These are phyloP conservation scores for Blastocladiella britannica DNA, from an alignment of 192 early-diverging fungal species.

Conservation along the genomic window DNA sequence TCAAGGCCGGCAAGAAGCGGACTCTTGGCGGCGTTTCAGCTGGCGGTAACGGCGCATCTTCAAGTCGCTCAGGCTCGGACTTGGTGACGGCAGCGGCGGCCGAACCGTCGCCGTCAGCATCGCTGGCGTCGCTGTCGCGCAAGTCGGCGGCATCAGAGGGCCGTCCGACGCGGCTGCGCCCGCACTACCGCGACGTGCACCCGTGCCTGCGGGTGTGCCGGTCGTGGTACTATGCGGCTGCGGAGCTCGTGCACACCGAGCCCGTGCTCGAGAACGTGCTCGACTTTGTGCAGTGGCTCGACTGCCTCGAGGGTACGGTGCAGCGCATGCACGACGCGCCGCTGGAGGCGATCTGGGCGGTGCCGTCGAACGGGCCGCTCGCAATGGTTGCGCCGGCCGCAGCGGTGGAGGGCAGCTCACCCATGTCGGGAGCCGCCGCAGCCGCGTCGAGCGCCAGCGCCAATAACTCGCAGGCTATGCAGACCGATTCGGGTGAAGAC, in stretches of 20 bases:
- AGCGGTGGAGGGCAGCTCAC: too few relatives aligned
- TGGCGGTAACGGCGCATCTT: too few relatives aligned
- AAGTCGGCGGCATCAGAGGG: not conserved
- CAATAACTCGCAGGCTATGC: too few relatives aligned
- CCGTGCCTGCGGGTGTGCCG: not conserved
- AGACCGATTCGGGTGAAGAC: too few relatives aligned
- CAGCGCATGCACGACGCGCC: too few relatives aligned
- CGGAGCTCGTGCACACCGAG: not conserved
- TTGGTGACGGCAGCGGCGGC: not conserved
- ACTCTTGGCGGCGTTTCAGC: not conserved
- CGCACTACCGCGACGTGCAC: not conserved
- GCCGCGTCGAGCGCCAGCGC: too few relatives aligned
- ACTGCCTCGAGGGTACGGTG: not conserved
- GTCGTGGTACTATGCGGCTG: not conserved
- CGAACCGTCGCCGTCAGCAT: not conserved
- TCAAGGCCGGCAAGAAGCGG: not conserved
- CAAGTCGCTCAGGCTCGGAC: too few relatives aligned
- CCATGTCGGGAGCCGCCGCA: too few relatives aligned
- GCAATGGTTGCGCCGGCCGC: too few relatives aligned
- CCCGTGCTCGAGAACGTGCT: not conserved
- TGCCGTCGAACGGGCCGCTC: too few relatives aligned
- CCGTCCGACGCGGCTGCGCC: not conserved
- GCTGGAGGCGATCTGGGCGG: too few relatives aligned
- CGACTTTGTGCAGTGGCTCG: not conserved
- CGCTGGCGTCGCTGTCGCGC: not conserved